These are phyloP conservation scores for Aleurites moluccanus DNA, from an alignment of 441 rosid species.

Conservation along the genomic window DNA sequence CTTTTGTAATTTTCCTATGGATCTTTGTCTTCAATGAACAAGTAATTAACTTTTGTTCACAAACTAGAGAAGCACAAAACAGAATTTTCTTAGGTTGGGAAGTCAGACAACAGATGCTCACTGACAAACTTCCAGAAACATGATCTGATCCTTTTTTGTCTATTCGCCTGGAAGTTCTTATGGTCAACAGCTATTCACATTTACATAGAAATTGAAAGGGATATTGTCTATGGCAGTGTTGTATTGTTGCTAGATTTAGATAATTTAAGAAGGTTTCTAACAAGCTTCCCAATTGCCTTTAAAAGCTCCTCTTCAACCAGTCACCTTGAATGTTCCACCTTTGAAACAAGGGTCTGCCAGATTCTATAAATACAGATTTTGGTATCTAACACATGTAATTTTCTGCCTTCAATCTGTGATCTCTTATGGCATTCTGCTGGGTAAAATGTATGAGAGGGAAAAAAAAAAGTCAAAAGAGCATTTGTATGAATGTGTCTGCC, in stretches of 20 bases:
- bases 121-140: not conserved
- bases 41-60: not conserved
- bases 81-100: not conserved
- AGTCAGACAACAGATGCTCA: constrained; percentile 12
- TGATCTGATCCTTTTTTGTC: constrained; percentile 14
- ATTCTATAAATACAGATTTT: too few species aligned
- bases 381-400: too few species aligned
- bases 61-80: not conserved
- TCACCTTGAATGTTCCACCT: not conserved
- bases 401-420: not conserved
- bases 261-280: not conserved
- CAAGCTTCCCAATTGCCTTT: not conserved
- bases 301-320: not conserved
- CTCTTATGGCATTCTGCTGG: not conserved
- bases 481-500: too few species aligned
- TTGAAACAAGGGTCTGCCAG: too few species aligned
- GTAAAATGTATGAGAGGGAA: not conserved
- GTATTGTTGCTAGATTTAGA: not conserved
- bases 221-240: not conserved
- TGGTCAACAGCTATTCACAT: not conserved
- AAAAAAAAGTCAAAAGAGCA: not conserved
- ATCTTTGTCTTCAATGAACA: not conserved
- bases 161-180: not conserved
- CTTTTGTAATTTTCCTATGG: not conserved
- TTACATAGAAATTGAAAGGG: not conserved